phyloP scores from a whole-genome alignment of 2,329 filamentous ascomycete species.

The Penicillium oxalicum region DNA sequence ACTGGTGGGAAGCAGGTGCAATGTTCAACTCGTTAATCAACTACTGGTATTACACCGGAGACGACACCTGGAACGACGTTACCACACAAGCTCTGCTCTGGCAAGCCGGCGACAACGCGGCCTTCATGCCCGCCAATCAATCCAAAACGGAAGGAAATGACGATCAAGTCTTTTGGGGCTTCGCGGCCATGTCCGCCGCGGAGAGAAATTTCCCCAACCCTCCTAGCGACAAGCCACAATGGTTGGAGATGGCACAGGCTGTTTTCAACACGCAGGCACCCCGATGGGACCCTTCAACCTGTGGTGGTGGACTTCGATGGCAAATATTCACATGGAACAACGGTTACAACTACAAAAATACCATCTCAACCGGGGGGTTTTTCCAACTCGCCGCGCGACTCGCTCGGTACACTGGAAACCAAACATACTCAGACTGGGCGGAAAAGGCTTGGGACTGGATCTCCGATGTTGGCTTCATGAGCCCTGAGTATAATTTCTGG shows the following conservation, averaged over 20 bases:
- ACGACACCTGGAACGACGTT: constrained; percentile 36
- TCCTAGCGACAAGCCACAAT: constrained; percentile 57
- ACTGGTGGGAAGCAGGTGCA: constrained; percentile 42
- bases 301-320: constrained; percentile 60
- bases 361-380: constrained; percentile 30
- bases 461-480: constrained; percentile 46
- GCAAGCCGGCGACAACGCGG: constrained; percentile 33
- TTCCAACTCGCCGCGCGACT: constrained; percentile 29
- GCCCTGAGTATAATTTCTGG: constrained; percentile 46
- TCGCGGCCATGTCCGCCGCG: constrained; percentile 52
- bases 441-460: constrained; percentile 58
- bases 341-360: constrained; percentile 32
- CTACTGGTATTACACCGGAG: constrained; percentile 41
- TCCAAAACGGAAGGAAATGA: constrained; percentile 48
- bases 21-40: constrained; percentile 40
- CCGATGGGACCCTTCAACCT: constrained; percentile 63
- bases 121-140: constrained; percentile 41
- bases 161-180: constrained; percentile 55
- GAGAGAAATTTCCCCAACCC: constrained; percentile 40
- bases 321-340: constrained; percentile 33
- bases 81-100: constrained; percentile 33
- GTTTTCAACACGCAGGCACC: constrained; percentile 72
- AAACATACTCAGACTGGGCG: constrained; percentile 55
- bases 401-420: constrained; percentile 27
- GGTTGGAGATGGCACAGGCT: constrained; percentile 71